Percentiles rank a stretch among this genome's conserved stretches.
phyloP scores from a whole-genome alignment of 177 flowering plant genomes.

The Telopea speciosissima region DNA sequence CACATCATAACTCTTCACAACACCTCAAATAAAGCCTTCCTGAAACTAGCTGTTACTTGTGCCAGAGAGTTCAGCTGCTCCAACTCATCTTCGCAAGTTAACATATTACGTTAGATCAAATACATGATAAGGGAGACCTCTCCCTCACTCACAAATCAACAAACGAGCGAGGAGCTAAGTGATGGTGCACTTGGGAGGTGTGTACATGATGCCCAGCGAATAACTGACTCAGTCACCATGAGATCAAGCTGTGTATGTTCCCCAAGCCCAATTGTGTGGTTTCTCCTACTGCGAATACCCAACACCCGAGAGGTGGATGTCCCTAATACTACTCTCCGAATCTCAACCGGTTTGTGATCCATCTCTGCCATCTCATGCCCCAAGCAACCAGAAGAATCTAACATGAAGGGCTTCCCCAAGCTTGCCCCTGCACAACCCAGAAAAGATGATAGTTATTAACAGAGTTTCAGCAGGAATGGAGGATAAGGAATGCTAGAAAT shows the following conservation, averaged over 20 bases:
- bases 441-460: conserved; percentile 4
- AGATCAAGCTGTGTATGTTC: conserved; percentile 65
- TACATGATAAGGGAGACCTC: background rate
- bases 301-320: conserved; percentile 27
- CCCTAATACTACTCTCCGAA: conserved; percentile 32
- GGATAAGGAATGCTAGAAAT: background rate
- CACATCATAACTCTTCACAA: background rate
- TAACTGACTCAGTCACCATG: conserved; percentile 63
- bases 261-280: conserved; percentile 75
- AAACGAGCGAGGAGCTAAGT: conserved; percentile 66
- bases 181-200: conserved; percentile 54
- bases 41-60: background rate
- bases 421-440: conserved; percentile 33
- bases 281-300: conserved; percentile 54
- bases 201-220: conserved; percentile 85
- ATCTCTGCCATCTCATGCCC: conserved; percentile 17
- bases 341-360: conserved; percentile 24
- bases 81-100: background rate
- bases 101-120: background rate
- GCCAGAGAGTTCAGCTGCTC: background rate
- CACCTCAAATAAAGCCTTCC: background rate
- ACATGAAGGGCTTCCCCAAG: conserved; percentile 26
- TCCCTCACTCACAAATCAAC: conserved; percentile 25
- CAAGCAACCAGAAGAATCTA: conserved; percentile 21
- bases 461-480: background rate